Evolutionary conservation across 164 flowering plant genomes (phyloP), one percentile per base, ranked within the genome.

Genomic region (Akebia trifoliata): DNA sequence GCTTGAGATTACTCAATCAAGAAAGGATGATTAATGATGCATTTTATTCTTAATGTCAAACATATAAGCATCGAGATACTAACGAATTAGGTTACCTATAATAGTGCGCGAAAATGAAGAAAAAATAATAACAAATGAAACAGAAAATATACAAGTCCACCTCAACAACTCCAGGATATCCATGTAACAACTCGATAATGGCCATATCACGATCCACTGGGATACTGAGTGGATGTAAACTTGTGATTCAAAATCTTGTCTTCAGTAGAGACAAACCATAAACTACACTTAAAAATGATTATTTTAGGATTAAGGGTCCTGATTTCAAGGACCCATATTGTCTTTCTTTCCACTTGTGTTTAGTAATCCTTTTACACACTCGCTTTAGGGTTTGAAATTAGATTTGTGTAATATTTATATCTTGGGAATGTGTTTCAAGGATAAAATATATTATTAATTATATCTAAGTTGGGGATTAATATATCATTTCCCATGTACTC

Each of bases 161-260:
- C 57, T 69, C 56, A 59, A 48, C 60, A 49, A 57, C n/a, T n/a
- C n/a, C 0, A 7, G 35, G 4, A 15, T 14, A 14, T 38, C 50
- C 56, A 63, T 32, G 44, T 49, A 58, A 56, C 56, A n/a, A 60
- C 29, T 61, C 54, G 34, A 57, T 52, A 51, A 57, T 26, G 50
- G 50, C 68, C 64, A 54, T 31, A 24, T 62, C 59, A 66, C 24
- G 26, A 32, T 53, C 44, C 54, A 60, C 56, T 46, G 45, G 52
- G 73, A 64, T 59, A 2, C 50, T 66, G 38, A 63, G 71, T 59
- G 71, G 65, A 46, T 28, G 17, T 42, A 30, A 51, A 32, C n/a
- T n/a, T n/a, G n/a, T n/a, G n/a, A 36, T 62, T 35, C 44, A 59
- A 31, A 39, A 49, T 18, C 60, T 56, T 65, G 67, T 72, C 76